A percentile compares a stretch with the other conserved stretches of the same genome.
phyloP scores from a whole-genome alignment of 345 rosid species.

The Rhodamnia argentea region DNA sequence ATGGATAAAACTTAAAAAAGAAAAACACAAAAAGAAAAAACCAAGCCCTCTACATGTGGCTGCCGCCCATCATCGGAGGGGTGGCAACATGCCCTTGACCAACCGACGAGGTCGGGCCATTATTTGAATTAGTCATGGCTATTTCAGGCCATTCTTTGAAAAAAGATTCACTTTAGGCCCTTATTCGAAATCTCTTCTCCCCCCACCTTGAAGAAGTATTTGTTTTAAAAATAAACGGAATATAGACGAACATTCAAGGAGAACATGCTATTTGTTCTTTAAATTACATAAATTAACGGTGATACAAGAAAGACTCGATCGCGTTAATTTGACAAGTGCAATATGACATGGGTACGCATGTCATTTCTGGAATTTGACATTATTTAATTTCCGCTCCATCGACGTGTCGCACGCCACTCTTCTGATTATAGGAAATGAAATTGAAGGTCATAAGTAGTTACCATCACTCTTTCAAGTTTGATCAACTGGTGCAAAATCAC shows the following conservation, averaged over 20 bases:
- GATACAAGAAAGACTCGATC: no score
- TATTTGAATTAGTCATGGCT: no score
- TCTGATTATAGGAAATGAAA: neutral
- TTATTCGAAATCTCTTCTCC: no score
- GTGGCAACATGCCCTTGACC: no score
- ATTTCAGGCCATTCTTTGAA: no score
- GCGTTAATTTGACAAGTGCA: neutral
- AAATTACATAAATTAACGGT: neutral
- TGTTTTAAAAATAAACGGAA: neutral
- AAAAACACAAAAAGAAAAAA: no score
- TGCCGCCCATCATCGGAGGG: no score
- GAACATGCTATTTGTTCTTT: neutral
- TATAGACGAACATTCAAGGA: neutral
- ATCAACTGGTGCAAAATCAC: neutral
- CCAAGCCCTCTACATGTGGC: no score
- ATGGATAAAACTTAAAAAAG: no score
- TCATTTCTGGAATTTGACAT: neutral
- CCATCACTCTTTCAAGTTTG: neutral
- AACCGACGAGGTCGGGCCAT: no score
- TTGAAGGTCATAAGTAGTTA: neutral
- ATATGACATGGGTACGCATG: neutral
- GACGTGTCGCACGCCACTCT: neutral
- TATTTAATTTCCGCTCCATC: neutral
- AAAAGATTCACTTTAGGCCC: accelerated
- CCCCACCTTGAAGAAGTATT: no score